Percentiles rank a stretch among this genome's conserved stretches.
These are phyloP conservation scores for Tylopilus rubrobrunneus DNA, from an alignment of 768 basidiomycete species.

Conservation along the genomic window DNA sequence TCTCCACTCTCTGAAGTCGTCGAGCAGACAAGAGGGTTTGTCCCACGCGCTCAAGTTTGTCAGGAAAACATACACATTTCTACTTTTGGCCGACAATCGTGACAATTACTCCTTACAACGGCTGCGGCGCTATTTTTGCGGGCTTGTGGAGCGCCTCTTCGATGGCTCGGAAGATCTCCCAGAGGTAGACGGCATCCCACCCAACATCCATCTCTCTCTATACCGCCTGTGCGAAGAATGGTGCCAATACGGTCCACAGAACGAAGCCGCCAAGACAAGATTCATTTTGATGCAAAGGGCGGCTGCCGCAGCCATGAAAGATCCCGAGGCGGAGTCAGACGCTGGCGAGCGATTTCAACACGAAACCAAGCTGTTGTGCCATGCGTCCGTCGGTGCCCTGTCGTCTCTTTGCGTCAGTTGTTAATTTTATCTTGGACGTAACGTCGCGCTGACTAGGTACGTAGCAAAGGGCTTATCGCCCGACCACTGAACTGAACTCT, in stretches of 20 bases:
- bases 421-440: neutral
- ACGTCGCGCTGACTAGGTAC: neutral
- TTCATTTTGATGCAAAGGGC: conserved; percentile 68
- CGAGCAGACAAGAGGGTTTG: conserved; percentile 68
- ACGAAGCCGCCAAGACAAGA: conserved; percentile 68
- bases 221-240: conserved; percentile 90
- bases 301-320: conserved; percentile 50
- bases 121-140: conserved; percentile 87
- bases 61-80: conserved; percentile 72
- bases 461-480: conserved; percentile 78
- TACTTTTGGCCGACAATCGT: conserved; percentile 67
- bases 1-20: conserved; percentile 64
- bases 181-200: conserved; percentile 70
- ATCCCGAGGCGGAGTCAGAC: conserved; percentile 48
- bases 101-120: conserved; percentile 76
- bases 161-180: conserved; percentile 67
- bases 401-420: conserved; percentile 81
- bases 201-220: conserved; percentile 70
- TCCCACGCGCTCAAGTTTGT: conserved; percentile 84
- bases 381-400: conserved; percentile 82
- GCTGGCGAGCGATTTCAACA: conserved; percentile 58
- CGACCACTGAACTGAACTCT: conserved; percentile 51
- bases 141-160: conserved; percentile 81
- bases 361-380: conserved; percentile 69
- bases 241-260: conserved; percentile 81